Evolutionary conservation across 139 green algal species (phyloP), one percentile per base, ranked within the genome.

Genomic region (Micromonas pusilla): DNA sequence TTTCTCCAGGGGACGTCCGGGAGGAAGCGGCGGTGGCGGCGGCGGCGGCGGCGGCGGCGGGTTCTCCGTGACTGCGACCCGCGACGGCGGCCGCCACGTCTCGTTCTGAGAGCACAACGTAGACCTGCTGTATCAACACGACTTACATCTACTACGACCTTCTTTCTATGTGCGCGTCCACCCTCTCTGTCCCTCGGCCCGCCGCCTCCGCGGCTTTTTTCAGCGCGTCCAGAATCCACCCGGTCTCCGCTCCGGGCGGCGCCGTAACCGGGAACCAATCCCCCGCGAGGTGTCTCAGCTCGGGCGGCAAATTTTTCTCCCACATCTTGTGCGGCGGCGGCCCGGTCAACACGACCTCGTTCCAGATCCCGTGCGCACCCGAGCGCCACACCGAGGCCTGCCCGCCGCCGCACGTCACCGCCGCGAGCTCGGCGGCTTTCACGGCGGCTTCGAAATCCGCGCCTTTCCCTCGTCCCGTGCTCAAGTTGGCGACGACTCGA

Each of bases 391-490:
- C 13, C 37, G 37, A 53, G 20, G 36, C 6, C 21, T 75, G 34
- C n/a, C 33, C 33, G 19, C 3, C 38, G 25, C 33, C 68, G 68
- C 66, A 53, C 68, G 68, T 39, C 21, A 62, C 37, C 0, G 37
- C 37, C 23, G 53, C 19, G 20, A 16, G 4, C 30, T 75, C 26
- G 21, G 68, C 36, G 0, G 23, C 31, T 13, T 19, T 6, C 68
- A 75, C 68, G 34, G 68, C 68, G 23, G 52, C 38, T 31, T 75
- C 25, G 5, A 75, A 19, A 9, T 39, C 30, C 25, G 68, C 68
- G 68, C 68, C 37, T 26, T 62, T 60, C 23, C 68, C 68, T 6
- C 68, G 37, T 26, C 68, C 68, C 34, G 68, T 75, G 68, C 37
- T 63, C 25, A 75, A 20, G 68, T 75, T 75, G 68, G 37, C 37